A percentile compares a stretch with the other conserved stretches of the same genome.
These are phyloP conservation scores for Phytopythium vexans DNA, from an alignment of 352 stramenopile genomes.

Conservation along the genomic window DNA sequence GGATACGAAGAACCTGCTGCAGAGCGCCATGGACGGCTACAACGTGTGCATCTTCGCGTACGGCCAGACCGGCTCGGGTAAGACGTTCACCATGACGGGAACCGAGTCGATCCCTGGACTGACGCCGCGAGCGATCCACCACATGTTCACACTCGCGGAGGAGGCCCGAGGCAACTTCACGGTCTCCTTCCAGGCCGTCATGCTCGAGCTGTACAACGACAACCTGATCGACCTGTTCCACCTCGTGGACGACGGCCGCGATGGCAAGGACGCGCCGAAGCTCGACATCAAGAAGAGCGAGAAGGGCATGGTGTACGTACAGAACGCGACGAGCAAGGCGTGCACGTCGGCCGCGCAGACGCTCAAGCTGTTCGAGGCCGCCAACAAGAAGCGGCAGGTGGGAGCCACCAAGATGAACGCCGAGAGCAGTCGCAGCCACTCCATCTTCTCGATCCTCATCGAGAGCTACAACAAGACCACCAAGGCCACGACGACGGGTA, in stretches of 20 bases:
- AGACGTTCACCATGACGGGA: constrained; percentile 94
- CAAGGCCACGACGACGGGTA: constrained; percentile 75
- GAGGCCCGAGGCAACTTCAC: constrained; percentile 42
- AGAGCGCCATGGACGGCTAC: constrained; percentile 89
- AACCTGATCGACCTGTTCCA: constrained; percentile 86
- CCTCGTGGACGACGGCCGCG: constrained; percentile 61
- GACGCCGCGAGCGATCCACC: constrained; percentile 83
- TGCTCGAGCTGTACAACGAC: constrained; percentile 94
- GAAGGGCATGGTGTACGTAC: constrained; percentile 90
- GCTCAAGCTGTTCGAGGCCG: constrained; percentile 81
- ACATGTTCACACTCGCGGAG: constrained; percentile 78
- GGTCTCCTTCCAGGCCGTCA: constrained; percentile 82
- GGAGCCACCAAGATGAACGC: constrained; percentile 93
- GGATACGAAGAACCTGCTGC: constrained; percentile 90
- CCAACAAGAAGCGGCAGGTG: constrained; percentile 89
- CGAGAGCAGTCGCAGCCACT: constrained; percentile 88
- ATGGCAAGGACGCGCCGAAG: constrained; percentile 53
- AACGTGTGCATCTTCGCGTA: constrained; percentile 95
- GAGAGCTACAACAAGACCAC: constrained; percentile 89
- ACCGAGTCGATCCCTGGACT: constrained; percentile 67
- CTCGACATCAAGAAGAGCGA: constrained; percentile 94
- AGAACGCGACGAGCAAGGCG: constrained; percentile 81
- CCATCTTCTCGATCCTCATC: constrained; percentile 86
- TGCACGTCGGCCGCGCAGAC: constrained; percentile 71
- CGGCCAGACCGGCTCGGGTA: constrained; percentile 90